A percentile compares a stretch with the other conserved stretches of the same genome.
Conservation (phyloP, 2,329 filamentous ascomycete species). For the Monilinia aucupariae region DNA sequence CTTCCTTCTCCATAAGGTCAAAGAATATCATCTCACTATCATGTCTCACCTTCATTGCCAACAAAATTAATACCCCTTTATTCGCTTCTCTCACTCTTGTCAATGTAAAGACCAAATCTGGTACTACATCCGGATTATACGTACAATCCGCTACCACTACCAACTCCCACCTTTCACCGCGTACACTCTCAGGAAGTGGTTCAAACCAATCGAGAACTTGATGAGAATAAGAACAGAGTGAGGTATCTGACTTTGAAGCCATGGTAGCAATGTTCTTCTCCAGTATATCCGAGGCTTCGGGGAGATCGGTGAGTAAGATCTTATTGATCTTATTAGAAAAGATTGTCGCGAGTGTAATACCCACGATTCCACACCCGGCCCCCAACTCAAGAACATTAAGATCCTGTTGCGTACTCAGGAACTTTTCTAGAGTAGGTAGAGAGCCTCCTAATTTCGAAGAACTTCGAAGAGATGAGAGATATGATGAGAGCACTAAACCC, state of each 20-base stretch:
- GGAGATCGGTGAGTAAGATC: conserved; percentile 58
- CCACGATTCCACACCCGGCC: conserved; percentile 63
- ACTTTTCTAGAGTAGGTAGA: conserved; percentile 14
- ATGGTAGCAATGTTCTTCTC: conserved; percentile 42
- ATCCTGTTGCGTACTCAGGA: conserved; percentile 23
- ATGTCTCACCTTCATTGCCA: conserved; percentile 64
- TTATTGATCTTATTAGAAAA: conserved; percentile 35
- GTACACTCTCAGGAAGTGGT: conserved; percentile 37
- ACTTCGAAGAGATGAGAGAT: conserved; percentile 27
- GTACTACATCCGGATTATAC: conserved; percentile 64
- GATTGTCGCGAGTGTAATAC: conserved; percentile 50
- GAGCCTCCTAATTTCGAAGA: background rate
- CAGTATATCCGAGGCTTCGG: conserved; percentile 57
- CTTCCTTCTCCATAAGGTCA: conserved; percentile 46
- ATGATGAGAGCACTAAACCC: conserved; percentile 36
- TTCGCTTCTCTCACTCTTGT: conserved; percentile 25
- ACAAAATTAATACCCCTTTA: conserved; percentile 38
- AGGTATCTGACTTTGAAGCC: background rate
- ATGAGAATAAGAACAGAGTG: conserved; percentile 32
- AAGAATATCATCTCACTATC: conserved; percentile 63
- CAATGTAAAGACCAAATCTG: conserved; percentile 56
- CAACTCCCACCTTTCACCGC: conserved; percentile 45
- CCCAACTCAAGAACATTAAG: conserved; percentile 59
- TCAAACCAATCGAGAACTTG: conserved; percentile 59
- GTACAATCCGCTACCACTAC: conserved; percentile 67